Conservation (phyloP, 768 basidiomycete genomes). For the Kwoniella botswanensis region DNA sequence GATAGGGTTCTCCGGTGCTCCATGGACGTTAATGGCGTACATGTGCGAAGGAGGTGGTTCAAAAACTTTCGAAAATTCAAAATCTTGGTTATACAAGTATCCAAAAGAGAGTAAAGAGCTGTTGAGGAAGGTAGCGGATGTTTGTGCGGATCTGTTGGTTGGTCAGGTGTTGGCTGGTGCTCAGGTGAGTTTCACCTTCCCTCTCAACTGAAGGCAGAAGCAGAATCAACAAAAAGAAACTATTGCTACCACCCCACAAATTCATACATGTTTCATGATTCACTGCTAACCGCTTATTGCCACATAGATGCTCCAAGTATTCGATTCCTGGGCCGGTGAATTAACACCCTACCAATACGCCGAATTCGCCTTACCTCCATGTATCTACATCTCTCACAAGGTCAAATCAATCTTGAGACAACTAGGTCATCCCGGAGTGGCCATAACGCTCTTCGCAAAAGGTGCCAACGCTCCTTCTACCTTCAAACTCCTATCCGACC, state of each 20-base stretch:
- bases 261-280: neutral
- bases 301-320: constrained; percentile 85
- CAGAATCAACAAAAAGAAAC: too few species aligned
- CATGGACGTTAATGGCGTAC: constrained; percentile 97
- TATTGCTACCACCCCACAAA: too few species aligned
- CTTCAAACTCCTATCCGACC: constrained; percentile 66
- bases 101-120: constrained; percentile 81
- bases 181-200: constrained; percentile 67
- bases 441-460: constrained; percentile 93
- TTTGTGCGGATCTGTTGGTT: constrained; percentile 86
- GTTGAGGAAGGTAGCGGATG: constrained; percentile 77
- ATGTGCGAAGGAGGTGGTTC: constrained; percentile 97
- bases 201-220: too few species aligned
- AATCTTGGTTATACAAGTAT: constrained; percentile 91
- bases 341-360: constrained; percentile 85
- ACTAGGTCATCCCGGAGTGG: constrained; percentile 66
- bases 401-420: constrained; percentile 68
- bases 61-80: constrained; percentile 86
- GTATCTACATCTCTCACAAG: constrained; percentile 71
- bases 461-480: constrained; percentile 75
- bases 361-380: constrained; percentile 79
- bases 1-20: constrained; percentile 96
- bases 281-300: neutral
- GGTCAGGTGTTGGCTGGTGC: constrained; percentile 95
- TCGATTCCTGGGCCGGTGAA: constrained; percentile 95